phyloP scores from a whole-genome alignment of 2,329 filamentous ascomycete genomes.

The Xylariaceae sp. region DNA sequence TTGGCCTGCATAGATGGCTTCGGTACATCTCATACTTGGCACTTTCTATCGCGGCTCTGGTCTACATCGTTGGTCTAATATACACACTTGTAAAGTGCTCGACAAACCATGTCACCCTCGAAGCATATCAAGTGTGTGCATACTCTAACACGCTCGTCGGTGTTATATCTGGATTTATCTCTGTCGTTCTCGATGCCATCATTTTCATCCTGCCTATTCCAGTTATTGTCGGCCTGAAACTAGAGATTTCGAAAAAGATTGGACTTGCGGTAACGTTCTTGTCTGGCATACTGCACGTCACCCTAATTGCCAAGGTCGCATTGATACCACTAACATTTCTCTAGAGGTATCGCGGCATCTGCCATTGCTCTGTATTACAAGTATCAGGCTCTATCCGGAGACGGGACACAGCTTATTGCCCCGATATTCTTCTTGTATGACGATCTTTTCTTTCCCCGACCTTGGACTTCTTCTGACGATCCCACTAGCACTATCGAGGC shows the following conservation, averaged over 20 bases:
- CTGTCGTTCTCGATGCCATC: conserved; percentile 1
- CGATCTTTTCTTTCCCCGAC: too few relatives aligned
- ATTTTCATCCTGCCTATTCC: conserved; percentile 5
- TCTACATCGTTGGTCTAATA: conserved; percentile 1
- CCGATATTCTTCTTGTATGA: too few relatives aligned
- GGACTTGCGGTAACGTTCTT: conserved; percentile 5
- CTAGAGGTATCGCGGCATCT: too few relatives aligned
- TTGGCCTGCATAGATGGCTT: conserved; percentile 4
- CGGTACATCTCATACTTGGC: neutral
- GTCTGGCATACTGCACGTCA: conserved; percentile 5
- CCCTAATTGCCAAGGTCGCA: too few relatives aligned
- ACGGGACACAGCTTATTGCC: too few relatives aligned
- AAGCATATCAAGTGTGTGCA: neutral
- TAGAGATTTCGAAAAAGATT: conserved; percentile 7
- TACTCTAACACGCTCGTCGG: conserved; percentile 1
- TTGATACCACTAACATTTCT: too few relatives aligned
- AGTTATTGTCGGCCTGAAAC: neutral
- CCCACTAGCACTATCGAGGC: too few relatives aligned
- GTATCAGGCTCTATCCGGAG: too few relatives aligned
- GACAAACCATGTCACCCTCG: neutral
- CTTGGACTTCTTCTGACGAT: too few relatives aligned
- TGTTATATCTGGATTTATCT: conserved; percentile 3
- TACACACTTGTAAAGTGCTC: neutral
- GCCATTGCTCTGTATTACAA: too few relatives aligned
- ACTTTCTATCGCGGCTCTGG: neutral